Percentiles rank a stretch among this genome's conserved stretches.
phyloP scores from a whole-genome alignment of 441 rosid genomes.

The Arabidopsis lyrata region DNA sequence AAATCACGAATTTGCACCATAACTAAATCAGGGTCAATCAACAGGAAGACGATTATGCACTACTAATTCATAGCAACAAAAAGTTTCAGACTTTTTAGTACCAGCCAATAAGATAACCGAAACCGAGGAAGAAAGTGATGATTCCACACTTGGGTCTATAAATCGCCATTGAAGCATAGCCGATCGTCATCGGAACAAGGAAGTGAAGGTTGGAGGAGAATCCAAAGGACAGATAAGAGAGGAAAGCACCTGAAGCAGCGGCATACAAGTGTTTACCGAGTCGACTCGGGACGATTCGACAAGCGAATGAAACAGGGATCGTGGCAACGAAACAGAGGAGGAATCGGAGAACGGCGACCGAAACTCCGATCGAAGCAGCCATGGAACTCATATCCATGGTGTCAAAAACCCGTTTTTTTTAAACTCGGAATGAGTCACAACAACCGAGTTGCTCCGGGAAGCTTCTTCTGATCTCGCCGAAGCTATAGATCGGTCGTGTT shows the following conservation, averaged over 20 bases:
- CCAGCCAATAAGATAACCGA: slow-evolving; percentile 96
- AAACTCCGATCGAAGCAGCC: slow-evolving; percentile 85
- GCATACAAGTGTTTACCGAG: slow-evolving; percentile 73
- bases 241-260: slow-evolving; percentile 66
- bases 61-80: neutral
- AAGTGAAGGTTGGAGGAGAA: slow-evolving; percentile 93
- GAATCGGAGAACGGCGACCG: slow-evolving; percentile 86
- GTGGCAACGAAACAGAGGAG: slow-evolving; percentile 89
- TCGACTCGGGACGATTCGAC: slow-evolving; percentile 73
- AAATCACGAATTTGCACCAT: slow-evolving; percentile 17
- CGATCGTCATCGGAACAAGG: slow-evolving; percentile 80
- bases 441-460: slow-evolving; percentile 15
- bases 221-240: slow-evolving; percentile 88
- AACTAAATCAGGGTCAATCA: neutral
- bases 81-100: slow-evolving; percentile 14
- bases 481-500: slow-evolving; percentile 2
- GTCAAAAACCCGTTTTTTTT: neutral
- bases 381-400: slow-evolving; percentile 57
- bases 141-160: slow-evolving; percentile 72
- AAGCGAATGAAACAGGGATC: slow-evolving; percentile 73
- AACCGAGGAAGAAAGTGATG: slow-evolving; percentile 72
- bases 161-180: slow-evolving; percentile 78
- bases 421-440: slow-evolving; percentile 19
- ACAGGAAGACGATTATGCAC: too few species aligned
- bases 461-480: slow-evolving; percentile 21